These are phyloP conservation scores for Tetrahymena thermophila DNA, from an alignment of 73 alveolate genomes.

Conservation along the genomic window DNA sequence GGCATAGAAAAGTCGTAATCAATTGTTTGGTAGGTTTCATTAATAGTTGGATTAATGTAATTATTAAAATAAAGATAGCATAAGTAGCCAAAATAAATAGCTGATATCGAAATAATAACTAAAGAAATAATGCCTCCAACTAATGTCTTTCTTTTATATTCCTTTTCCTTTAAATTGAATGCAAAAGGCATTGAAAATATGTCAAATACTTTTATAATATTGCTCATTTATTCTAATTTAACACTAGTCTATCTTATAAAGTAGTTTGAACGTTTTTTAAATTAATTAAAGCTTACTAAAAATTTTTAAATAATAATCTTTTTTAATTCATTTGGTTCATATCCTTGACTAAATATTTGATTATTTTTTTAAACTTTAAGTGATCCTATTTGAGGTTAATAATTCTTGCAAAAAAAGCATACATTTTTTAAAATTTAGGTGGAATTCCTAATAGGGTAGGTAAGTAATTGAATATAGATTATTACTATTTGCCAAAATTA, in stretches of 20 bases:
- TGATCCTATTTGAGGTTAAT: no score
- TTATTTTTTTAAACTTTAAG: no score
- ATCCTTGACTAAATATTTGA: no score
- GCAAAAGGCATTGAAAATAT: neutral
- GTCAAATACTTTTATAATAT: neutral
- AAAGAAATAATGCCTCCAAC: neutral
- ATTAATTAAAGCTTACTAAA: neutral
- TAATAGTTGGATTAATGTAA: neutral
- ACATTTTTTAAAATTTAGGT: no score
- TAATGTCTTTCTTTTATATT: neutral
- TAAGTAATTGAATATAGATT: no score
- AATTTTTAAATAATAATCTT: no score
- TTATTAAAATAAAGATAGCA: neutral
- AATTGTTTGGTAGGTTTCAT: neutral
- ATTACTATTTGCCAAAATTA: no score
- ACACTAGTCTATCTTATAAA: neutral
- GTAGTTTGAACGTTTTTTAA: no score
- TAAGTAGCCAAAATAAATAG: neutral
- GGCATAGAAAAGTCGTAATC: neutral
- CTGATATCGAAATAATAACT: neutral
- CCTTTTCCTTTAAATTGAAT: neutral
- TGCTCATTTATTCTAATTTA: neutral
- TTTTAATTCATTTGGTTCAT: no score
- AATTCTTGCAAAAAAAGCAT: no score
- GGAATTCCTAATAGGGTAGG: no score